phyloP scores from a whole-genome alignment of 352 stramenopile genomes.

The Pythium scleroteichum region DNA sequence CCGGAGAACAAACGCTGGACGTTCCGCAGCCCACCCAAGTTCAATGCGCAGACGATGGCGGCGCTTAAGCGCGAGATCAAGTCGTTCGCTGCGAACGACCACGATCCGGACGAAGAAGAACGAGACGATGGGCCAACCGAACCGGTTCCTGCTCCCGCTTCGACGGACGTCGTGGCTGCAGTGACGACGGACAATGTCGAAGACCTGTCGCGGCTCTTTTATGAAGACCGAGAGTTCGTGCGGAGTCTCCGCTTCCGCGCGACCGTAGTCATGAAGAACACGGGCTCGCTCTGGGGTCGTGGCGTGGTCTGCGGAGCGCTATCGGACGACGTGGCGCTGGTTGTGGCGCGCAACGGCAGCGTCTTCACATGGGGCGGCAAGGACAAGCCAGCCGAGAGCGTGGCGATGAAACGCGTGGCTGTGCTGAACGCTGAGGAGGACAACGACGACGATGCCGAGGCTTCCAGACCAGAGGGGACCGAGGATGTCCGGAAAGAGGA shows the following conservation, averaged over 20 bases:
- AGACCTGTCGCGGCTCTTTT: slow-evolving; percentile 66
- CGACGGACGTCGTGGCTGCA: neutral
- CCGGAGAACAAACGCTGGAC: slow-evolving; percentile 72
- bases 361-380: slow-evolving; percentile 92
- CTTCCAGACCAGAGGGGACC: slow-evolving; percentile 11
- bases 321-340: slow-evolving; percentile 87
- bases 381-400: slow-evolving; percentile 34
- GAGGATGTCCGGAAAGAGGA: neutral
- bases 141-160: neutral
- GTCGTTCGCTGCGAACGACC: slow-evolving; percentile 7
- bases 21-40: slow-evolving; percentile 58
- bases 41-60: slow-evolving; percentile 44
- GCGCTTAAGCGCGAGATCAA: slow-evolving; percentile 28
- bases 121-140: neutral
- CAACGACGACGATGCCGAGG: slow-evolving; percentile 14
- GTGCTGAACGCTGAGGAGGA: slow-evolving; percentile 39
- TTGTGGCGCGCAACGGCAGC: slow-evolving; percentile 71
- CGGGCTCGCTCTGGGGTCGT: slow-evolving; percentile 88
- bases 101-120: neutral
- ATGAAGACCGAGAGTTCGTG: slow-evolving; percentile 65
- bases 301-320: slow-evolving; percentile 77
- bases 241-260: slow-evolving; percentile 66
- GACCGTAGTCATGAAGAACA: slow-evolving; percentile 85
- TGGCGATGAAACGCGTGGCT: slow-evolving; percentile 21
- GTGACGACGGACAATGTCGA: slow-evolving; percentile 29